Percentiles rank a stretch among this genome's conserved stretches.
These are phyloP conservation scores for Fusarium heterosporum DNA, from an alignment of 2,329 filamentous ascomycete genomes.

Conservation along the genomic window DNA sequence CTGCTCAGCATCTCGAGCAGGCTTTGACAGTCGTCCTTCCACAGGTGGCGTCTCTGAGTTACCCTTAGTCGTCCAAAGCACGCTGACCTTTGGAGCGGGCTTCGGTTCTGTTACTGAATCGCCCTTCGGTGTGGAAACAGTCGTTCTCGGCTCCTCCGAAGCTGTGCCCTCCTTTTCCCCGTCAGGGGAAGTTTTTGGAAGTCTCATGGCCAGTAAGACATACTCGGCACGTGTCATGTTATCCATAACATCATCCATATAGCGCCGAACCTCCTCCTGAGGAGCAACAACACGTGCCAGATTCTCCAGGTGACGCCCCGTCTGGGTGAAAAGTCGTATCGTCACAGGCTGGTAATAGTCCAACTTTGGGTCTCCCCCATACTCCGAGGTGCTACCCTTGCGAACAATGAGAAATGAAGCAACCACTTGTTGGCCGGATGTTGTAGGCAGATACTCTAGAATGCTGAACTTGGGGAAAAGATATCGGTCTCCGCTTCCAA, in stretches of 20 bases:
- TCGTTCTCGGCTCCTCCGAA: constrained; percentile 50
- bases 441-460: constrained; percentile 69
- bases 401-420: constrained; percentile 83
- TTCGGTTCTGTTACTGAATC: constrained; percentile 46
- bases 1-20: constrained; percentile 51
- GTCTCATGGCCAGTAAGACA: constrained; percentile 73
- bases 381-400: constrained; percentile 75
- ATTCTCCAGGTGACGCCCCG: constrained; percentile 69
- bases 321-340: constrained; percentile 67
- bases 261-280: constrained; percentile 70
- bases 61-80: constrained; percentile 53
- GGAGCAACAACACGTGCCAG: constrained; percentile 71
- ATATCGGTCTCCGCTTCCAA: constrained; percentile 79
- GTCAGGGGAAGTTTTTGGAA: constrained; percentile 60
- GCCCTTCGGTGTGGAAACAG: constrained; percentile 48
- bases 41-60: constrained; percentile 38
- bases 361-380: constrained; percentile 69
- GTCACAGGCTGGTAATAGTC: constrained; percentile 84
- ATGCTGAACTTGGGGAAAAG: constrained; percentile 84
- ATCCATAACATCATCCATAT: constrained; percentile 78
- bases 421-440: constrained; percentile 70
- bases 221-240: constrained; percentile 77
- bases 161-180: constrained; percentile 48
- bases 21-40: constrained; percentile 39
- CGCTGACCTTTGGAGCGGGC: constrained; percentile 45